A percentile compares a stretch with the other conserved stretches of the same genome.
These are phyloP conservation scores for Bodo saltans DNA, from an alignment of 78 protist genomes.

Conservation along the genomic window DNA sequence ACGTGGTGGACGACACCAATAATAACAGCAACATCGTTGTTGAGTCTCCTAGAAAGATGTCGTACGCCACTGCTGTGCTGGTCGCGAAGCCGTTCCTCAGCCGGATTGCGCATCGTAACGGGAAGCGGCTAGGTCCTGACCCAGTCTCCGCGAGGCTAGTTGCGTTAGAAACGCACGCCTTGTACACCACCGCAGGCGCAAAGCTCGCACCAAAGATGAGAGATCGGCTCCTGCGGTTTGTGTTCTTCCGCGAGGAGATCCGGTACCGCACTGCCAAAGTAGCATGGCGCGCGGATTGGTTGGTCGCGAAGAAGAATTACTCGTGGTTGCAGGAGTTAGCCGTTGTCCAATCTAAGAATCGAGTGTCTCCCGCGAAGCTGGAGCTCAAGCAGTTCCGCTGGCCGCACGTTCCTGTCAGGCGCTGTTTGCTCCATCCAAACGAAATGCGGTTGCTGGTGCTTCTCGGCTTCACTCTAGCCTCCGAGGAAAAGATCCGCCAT, in stretches of 20 bases:
- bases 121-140: background rate
- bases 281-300: background rate
- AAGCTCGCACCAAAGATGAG: no score
- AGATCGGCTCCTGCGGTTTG: background rate
- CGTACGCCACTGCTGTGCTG: no score
- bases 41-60: no score
- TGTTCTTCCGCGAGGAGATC: background rate
- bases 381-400: background rate
- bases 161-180: background rate
- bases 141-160: background rate
- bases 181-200: background rate
- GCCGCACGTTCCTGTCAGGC: background rate
- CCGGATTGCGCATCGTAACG: no score
- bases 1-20: no score
- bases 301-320: background rate
- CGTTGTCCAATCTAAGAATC: background rate
- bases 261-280: no score
- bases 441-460: background rate
- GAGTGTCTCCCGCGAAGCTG: background rate
- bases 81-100: no score
- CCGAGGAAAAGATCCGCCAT: no score
- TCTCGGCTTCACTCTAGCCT: background rate
- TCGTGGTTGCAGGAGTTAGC: background rate
- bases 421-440: background rate
- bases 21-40: no score